Evolutionary conservation across 768 basidiomycete species (phyloP), one percentile per base, ranked within the genome.

Genomic region (Neoboletus subvelutipes): DNA sequence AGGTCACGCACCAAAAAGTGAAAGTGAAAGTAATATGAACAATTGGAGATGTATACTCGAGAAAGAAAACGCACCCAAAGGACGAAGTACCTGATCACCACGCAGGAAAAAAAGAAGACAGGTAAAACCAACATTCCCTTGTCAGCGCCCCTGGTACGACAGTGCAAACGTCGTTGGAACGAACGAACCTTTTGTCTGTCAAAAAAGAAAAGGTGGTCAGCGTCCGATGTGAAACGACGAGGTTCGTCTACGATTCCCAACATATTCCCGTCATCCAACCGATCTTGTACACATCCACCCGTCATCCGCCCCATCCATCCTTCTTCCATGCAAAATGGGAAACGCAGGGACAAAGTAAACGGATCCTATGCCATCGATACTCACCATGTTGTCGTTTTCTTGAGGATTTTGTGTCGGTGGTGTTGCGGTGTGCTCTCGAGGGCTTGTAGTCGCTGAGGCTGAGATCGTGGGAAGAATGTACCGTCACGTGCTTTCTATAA

Each of bases 141-240:
- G 59, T 54, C 43, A 67, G 65, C 60, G 62, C 45, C 60, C 52
- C 45, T 50, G 18, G 33, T 26, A 28, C 28, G 26, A 34, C 28
- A 6, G n/a, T 4, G 12, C 7, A 17, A 20, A 39, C 39, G 28
- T 45, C 47, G 4, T 43, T 5, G 37, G 56, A 33, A 54, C n/a
- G n/a, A n/a, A n/a, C n/a, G 71, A 77, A 92, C 90, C 90, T 90
- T 93, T 92, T 76, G 90, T 92, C 91, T 90, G 77, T 59, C 55
- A 65, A 69, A 40, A 62, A 51, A 55, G 39, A 64, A 56, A 57
- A 42, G 31, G 59, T 56, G 65, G 72, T 71, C 63, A 65, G 63
- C 46, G 29, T 50, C 22, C n/a, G 20, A 43, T 37, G 15, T 24
- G 5, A 37, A 18, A 52, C 34, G 12, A 5, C 45, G 37, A 43